Conservation (phyloP, 345 rosid genomes). For the Pseudoturritis turrita region DNA sequence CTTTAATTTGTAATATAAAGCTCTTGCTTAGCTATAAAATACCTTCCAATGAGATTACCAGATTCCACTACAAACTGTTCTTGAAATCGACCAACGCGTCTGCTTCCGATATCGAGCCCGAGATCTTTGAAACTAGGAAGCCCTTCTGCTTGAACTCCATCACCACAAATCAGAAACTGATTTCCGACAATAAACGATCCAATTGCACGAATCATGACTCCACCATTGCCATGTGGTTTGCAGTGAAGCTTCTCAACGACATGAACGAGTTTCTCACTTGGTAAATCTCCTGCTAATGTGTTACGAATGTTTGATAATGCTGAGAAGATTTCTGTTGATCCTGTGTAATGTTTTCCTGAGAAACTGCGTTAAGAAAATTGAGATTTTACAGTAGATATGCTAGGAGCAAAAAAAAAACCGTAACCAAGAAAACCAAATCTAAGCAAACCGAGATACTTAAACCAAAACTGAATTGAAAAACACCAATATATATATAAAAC, state of each 20-base stretch:
- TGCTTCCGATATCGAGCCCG: constrained; percentile 61
- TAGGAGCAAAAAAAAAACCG: neutral
- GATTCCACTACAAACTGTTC: constrained; percentile 78
- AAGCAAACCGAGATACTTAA: no score
- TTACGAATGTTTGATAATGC: constrained; percentile 56
- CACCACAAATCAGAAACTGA: constrained; percentile 90
- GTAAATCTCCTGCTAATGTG: constrained; percentile 83
- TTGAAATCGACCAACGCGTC: constrained; percentile 79
- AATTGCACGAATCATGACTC: constrained; percentile 67
- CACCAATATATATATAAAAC: no score
- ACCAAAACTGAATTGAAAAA: no score
- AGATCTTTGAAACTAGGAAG: constrained; percentile 82
- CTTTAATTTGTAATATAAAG: constrained; percentile 46
- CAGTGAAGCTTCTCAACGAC: constrained; percentile 90
- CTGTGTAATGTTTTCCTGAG: constrained; percentile 47
- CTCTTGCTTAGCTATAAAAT: constrained; percentile 65
- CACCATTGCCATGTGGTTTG: constrained; percentile 55
- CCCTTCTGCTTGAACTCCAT: constrained; percentile 89
- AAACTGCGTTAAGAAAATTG: no score
- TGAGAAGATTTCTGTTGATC: constrained; percentile 54
- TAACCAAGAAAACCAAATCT: no score
- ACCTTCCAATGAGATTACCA: constrained; percentile 57
- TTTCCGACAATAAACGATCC: constrained; percentile 88
- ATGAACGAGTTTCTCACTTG: constrained; percentile 75
- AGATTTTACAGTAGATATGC: no score